Evolutionary conservation across 106 monocot genomes (phyloP).

Genomic region (Phalaenopsis equestris): DNA sequence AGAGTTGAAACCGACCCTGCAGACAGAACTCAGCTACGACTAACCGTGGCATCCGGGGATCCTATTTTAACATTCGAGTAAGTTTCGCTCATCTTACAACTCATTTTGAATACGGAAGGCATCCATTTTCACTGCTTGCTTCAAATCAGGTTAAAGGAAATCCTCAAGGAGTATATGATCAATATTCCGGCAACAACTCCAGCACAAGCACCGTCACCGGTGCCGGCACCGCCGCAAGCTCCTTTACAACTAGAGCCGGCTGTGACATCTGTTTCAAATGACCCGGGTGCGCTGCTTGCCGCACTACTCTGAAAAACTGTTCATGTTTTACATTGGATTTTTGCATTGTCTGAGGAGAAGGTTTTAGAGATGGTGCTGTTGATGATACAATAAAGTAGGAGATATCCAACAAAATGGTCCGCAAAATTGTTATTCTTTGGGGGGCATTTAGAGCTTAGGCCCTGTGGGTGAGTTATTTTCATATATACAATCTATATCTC

Average conservation of each 20-base stretch:
- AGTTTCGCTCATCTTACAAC: slow-evolving; percentile 7
- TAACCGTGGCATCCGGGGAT: slow-evolving; percentile 81
- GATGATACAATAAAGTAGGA: neutral
- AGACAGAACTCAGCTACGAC: slow-evolving; percentile 89
- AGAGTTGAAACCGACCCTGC: slow-evolving; percentile 96
- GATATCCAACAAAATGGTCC: neutral
- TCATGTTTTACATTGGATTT: neutral
- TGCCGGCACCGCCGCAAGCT: slow-evolving; percentile 15
- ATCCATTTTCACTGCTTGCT: neutral
- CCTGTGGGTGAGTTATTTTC: slow-evolving; percentile 4
- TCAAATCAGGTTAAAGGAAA: slow-evolving; percentile 77
- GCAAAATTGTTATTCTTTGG: slow-evolving; percentile 5
- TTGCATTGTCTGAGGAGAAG: neutral
- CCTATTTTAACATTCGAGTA: slow-evolving; percentile 89
- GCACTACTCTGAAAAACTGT: slow-evolving; percentile 66
- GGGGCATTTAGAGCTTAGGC: slow-evolving; percentile 1
- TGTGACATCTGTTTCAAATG: slow-evolving; percentile 29
- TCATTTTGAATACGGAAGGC: neutral
- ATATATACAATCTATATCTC: neutral
- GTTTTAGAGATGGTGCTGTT: neutral
- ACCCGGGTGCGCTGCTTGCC: slow-evolving; percentile 85
- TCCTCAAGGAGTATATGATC: slow-evolving; percentile 84
- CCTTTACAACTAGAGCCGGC: slow-evolving; percentile 49
- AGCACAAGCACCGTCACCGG: slow-evolving; percentile 15
- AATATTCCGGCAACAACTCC: slow-evolving; percentile 41